Base-by-base conservation (phyloP, 2,329 filamentous ascomycete species). In the Canariomyces notabilis region DNA sequence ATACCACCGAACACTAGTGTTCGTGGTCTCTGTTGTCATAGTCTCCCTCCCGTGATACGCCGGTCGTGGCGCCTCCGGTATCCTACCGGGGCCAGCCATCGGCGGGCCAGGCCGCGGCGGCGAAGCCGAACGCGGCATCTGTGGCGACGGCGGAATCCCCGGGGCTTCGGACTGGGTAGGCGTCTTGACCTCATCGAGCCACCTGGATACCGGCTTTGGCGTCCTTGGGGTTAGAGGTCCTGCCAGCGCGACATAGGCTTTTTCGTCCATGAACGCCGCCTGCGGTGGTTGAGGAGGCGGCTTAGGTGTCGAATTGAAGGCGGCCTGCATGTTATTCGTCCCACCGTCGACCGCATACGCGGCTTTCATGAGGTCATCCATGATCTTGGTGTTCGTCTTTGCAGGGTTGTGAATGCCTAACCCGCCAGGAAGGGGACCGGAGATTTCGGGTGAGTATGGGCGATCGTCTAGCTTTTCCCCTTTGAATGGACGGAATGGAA, bases 331-430 rank as follows among this genome's bases (percentile, higher is more conserved):
- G 32, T 47, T 41, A 29, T 51, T 50, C 1, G 6, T 15, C 14
- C 50, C 54, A 15, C 33, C 35, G 5, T 57, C 44, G 15, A 51
- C 16, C 2, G 43, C 42, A 35, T 54, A 58, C 14, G 56, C 53
- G 19, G 54, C 56, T 26, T 40, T 48, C 49, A 58, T 54, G 6
- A 58, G 38, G 15, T 54, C 39, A 45, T 57, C 53, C 48, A 58
- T 55, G 42, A 58, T 55, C 12, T 56, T 46, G 4, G 49, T 53
- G 44, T 57, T 57, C 37, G 54, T 58, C 31, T 57, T 58, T 43
- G 23, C 38, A 1, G 29, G 39, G 21, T 39, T 29, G 11, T 16
- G 21, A 7, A 36, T 44, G 37, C 21, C 42, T 1, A 40, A 23
- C 4, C 35, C 40, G 41, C 40, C 36, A 3, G 39, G 38, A 16